phyloP scores from a whole-genome alignment of 371 early-diverging fungal species.

The Thermomucor indicae-seudaticae region DNA sequence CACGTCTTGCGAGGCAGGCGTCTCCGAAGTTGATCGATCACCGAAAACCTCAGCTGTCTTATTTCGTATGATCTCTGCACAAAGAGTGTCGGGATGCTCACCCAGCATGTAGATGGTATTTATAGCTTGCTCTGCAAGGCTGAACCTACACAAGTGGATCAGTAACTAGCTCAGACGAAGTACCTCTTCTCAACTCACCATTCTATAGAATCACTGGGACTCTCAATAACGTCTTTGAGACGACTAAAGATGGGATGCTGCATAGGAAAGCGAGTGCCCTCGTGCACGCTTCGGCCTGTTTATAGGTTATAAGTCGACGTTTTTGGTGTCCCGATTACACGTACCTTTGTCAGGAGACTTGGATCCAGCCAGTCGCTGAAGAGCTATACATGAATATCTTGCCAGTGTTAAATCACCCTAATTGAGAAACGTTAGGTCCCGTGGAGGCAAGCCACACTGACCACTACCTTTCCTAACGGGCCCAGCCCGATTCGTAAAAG shows the following conservation, averaged over 20 bases:
- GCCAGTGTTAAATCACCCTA: slow-evolving; percentile 75
- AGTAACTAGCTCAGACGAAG: neutral
- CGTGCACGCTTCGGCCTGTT: slow-evolving; percentile 40
- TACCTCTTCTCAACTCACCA: slow-evolving; percentile 45
- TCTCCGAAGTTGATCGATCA: slow-evolving; percentile 4
- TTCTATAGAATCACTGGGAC: slow-evolving; percentile 51
- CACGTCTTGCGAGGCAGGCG: slow-evolving; percentile 11
- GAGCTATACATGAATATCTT: slow-evolving; percentile 85
- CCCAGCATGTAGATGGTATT: slow-evolving; percentile 85
- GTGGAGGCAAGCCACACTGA: too few relatives aligned
- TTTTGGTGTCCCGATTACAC: slow-evolving; percentile 6
- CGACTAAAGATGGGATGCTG: slow-evolving; percentile 68
- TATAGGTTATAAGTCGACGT: neutral
- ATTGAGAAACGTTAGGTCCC: neutral
- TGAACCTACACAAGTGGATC: slow-evolving; percentile 60
- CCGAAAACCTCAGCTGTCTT: slow-evolving; percentile 57
- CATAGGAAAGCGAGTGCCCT: slow-evolving; percentile 69
- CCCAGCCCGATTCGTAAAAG: slow-evolving; percentile 86
- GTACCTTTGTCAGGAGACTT: slow-evolving; percentile 47
- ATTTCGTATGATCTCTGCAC: slow-evolving; percentile 66
- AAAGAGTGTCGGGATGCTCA: slow-evolving; percentile 84
- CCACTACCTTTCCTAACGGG: slow-evolving; percentile 70
- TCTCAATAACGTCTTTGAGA: slow-evolving; percentile 61
- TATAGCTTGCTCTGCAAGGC: slow-evolving; percentile 88
- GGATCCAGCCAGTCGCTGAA: slow-evolving; percentile 70